Conservation (phyloP, 495 filamentous ascomycete species). For the Penicillium steckii region DNA sequence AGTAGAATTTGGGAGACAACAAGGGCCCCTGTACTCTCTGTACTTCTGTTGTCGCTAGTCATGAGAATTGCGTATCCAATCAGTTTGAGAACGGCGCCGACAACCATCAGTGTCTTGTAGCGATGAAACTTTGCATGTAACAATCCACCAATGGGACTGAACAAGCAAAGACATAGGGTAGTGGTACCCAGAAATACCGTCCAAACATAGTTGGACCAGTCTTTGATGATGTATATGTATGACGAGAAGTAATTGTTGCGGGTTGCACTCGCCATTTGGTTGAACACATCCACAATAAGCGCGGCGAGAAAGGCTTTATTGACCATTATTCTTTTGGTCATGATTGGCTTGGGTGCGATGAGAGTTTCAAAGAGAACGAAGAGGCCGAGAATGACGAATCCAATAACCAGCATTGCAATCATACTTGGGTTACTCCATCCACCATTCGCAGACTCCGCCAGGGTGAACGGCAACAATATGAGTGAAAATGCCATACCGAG, state of each 20-base stretch:
- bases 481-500: not conserved
- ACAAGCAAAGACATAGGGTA: not conserved
- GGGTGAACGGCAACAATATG: not conserved
- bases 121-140: not conserved
- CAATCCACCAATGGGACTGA: not conserved
- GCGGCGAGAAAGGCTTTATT: not conserved
- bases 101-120: not conserved
- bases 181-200: not conserved
- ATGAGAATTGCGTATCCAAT: conserved; percentile 1
- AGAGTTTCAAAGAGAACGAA: not conserved
- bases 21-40: not conserved
- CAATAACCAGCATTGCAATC: not conserved
- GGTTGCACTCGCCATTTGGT: not conserved
- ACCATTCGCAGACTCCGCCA: not conserved
- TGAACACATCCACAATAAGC: not conserved
- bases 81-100: not conserved
- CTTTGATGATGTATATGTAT: conserved; percentile 3
- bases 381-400: not conserved
- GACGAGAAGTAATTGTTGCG: conserved; percentile 1
- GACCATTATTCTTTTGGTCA: not conserved
- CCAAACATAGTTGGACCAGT: not conserved
- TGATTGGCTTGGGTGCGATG: not conserved
- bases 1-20: not conserved
- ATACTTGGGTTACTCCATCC: not conserved
- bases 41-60: not conserved